Conservation (phyloP, 73 alveolate genomes). For the Paramecium tetraurelia region DNA sequence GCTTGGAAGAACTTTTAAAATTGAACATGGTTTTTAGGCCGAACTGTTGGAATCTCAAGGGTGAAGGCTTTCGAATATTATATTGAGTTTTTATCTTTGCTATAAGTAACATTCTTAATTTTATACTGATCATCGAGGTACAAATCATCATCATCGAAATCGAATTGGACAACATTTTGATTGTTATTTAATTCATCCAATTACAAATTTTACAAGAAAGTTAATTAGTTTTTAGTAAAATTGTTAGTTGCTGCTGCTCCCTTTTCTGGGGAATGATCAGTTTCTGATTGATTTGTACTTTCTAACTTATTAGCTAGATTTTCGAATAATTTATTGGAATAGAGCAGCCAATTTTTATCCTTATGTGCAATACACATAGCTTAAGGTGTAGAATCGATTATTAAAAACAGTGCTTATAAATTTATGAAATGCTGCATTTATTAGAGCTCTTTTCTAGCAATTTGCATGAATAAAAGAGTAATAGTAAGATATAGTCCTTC, state of each 20-base stretch:
- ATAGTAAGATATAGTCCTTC: background rate
- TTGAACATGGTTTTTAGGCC: background rate
- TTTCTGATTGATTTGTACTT: background rate
- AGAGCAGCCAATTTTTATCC: background rate
- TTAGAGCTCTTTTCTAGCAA: background rate
- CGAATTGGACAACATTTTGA: background rate
- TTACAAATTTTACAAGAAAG: background rate
- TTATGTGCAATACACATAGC: conserved; percentile 8
- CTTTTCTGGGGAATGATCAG: background rate
- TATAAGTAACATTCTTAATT: background rate
- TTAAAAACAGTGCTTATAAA: background rate
- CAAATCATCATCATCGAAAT: background rate
- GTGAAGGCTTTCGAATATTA: background rate
- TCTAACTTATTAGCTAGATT: background rate
- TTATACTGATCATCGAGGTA: background rate
- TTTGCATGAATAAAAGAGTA: background rate
- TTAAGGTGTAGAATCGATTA: background rate
- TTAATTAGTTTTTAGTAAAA: background rate
- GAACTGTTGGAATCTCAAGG: background rate
- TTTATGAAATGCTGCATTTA: background rate
- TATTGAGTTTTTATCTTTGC: background rate
- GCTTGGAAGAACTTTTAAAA: background rate
- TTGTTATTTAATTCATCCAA: background rate
- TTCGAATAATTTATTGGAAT: background rate
- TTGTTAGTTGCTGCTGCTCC: background rate